phyloP scores from a whole-genome alignment of 2,329 filamentous ascomycete genomes.

The Calonectria pteridis region DNA sequence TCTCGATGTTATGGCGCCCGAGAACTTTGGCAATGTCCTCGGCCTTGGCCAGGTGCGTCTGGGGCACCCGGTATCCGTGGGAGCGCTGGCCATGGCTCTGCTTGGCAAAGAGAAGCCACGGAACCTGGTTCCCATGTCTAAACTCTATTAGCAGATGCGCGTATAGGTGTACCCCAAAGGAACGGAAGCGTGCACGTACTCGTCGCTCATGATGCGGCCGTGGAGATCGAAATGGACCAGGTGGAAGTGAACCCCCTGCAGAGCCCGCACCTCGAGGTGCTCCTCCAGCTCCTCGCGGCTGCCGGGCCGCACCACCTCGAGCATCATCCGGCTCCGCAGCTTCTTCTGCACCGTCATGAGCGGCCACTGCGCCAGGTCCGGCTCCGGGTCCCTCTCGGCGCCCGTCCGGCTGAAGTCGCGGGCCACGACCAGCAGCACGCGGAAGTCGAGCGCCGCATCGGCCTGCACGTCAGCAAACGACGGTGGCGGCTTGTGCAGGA shows the following conservation, averaged over 20 bases:
- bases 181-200: neutral
- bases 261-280: constrained; percentile 12
- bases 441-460: constrained; percentile 14
- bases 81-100: constrained; percentile 1
- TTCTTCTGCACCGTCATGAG: constrained; percentile 21
- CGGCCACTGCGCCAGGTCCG: constrained; percentile 22
- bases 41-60: constrained; percentile 23
- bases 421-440: constrained; percentile 21
- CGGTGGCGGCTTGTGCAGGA: neutral
- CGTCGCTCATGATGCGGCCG: constrained; percentile 10
- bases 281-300: constrained; percentile 21
- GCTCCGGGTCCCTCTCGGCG: constrained; percentile 22
- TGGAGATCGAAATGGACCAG: constrained; percentile 24
- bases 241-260: constrained; percentile 19
- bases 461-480: constrained; percentile 20
- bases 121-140: constrained; percentile 15
- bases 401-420: constrained; percentile 18
- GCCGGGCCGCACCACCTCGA: constrained; percentile 25
- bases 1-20: constrained; percentile 13
- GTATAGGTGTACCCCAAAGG: neutral
- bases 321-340: constrained; percentile 19
- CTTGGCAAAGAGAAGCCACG: constrained; percentile 24
- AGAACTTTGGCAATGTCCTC: constrained; percentile 14
- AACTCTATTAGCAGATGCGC: neutral
- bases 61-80: constrained; percentile 20